Conservation (phyloP, 2,329 filamentous ascomycete species). For the Arthrobotrys megalospora region DNA sequence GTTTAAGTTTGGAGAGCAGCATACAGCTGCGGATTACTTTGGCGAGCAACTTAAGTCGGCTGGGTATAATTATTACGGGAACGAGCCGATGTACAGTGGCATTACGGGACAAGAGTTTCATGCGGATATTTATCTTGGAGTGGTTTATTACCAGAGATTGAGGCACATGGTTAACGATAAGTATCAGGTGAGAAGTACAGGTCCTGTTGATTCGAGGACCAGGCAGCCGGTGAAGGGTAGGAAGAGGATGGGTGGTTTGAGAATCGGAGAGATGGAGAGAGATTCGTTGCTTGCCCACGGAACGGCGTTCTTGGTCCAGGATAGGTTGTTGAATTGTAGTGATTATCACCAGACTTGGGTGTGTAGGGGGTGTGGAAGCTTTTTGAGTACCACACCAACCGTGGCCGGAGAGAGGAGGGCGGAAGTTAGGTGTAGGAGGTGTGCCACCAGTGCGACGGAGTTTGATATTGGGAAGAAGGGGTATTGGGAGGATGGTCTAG, state of each 20-base stretch:
- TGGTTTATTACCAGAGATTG: constrained; percentile 98
- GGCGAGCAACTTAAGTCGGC: constrained; percentile 95
- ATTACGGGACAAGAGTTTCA: constrained; percentile 95
- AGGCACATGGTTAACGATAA: constrained; percentile 99
- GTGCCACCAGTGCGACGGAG: constrained; percentile 76
- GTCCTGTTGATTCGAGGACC: constrained; percentile 88
- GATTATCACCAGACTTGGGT: constrained; percentile 93
- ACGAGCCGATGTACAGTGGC: constrained; percentile 98
- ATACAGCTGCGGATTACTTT: constrained; percentile 94
- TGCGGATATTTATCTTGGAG: constrained; percentile 95
- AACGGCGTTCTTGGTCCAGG: constrained; percentile 92
- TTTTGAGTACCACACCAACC: constrained; percentile 87
- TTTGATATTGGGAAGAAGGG: constrained; percentile 79
- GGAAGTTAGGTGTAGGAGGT: constrained; percentile 83
- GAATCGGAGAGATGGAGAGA: constrained; percentile 99
- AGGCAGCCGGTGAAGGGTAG: constrained; percentile 94
- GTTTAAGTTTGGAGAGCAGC: constrained; percentile 92
- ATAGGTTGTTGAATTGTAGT: constrained; percentile 95
- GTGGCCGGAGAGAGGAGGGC: constrained; percentile 77
- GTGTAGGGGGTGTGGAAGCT: constrained; percentile 89
- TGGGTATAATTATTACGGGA: constrained; percentile 97
- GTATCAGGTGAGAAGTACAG: constrained; percentile 96
- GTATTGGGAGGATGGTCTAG: constrained; percentile 90
- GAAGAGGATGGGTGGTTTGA: constrained; percentile 96
- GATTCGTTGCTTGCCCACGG: constrained; percentile 95